Conservation (phyloP, 2,329 filamentous ascomycete species). For the Claviceps arundinis region DNA sequence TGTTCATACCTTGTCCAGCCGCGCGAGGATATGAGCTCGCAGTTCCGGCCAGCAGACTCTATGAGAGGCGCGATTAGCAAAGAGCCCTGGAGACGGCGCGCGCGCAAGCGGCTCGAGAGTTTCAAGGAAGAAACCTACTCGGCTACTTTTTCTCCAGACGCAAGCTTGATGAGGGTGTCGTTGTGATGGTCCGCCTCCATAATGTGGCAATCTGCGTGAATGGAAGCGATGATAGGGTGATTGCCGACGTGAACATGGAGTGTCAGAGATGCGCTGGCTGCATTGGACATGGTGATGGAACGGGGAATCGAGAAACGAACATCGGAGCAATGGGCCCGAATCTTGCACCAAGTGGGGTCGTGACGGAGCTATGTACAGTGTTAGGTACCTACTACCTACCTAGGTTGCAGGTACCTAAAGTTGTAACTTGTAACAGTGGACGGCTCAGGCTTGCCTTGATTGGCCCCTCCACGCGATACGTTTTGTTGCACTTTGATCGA, state of each 20-base stretch:
- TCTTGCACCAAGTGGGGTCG: too few species aligned
- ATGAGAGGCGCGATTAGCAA: slow-evolving; percentile 16
- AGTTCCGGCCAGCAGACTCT: slow-evolving; percentile 59
- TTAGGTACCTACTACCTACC: too few species aligned
- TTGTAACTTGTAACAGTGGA: too few species aligned
- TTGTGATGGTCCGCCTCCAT: slow-evolving; percentile 46
- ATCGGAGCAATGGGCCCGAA: too few species aligned
- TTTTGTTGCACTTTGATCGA: too few species aligned
- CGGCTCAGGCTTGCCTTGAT: too few species aligned
- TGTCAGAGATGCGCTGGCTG: background rate
- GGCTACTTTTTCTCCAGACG: slow-evolving; percentile 39
- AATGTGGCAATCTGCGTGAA: slow-evolving; percentile 9
- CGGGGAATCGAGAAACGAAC: too few species aligned
- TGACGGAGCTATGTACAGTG: too few species aligned
- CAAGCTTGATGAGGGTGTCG: slow-evolving; percentile 33
- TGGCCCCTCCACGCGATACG: too few species aligned
- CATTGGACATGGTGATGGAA: background rate
- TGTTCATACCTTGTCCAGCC: slow-evolving; percentile 46
- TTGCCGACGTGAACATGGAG: background rate
- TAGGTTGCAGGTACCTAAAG: too few species aligned
- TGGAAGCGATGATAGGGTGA: background rate
- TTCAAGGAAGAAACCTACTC: slow-evolving; percentile 31
- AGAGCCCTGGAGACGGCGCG: slow-evolving; percentile 7
- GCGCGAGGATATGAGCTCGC: slow-evolving; percentile 49
- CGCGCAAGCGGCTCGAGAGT: background rate